Base-by-base conservation (phyloP, 2,329 filamentous ascomycete species). In the Verticillium albo-atrum region DNA sequence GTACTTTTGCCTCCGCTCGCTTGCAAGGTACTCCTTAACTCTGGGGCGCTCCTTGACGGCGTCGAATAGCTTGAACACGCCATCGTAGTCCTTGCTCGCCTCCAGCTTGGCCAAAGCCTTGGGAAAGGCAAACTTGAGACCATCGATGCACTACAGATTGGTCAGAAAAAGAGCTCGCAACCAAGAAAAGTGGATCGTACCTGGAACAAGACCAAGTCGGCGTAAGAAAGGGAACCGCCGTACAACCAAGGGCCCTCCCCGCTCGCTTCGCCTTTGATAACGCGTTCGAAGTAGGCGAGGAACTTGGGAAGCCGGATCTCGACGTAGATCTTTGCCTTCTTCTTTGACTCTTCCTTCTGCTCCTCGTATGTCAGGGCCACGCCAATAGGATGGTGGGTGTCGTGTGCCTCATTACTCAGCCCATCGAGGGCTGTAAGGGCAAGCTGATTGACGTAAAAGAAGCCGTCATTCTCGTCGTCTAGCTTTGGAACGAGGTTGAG, bases 121-220 rank as follows among this genome's bases (percentile, higher is more conserved):
- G 1, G 88, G 89, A 66, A 92, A 93, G 15, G 89, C 87, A 72
- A 82, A 89, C 55, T 79, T 77, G 42, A 85, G 73, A 2, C 87
- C 87, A 65, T 88, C 80, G 32, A 88, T 26, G 63, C 77, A 75
- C 79, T 83, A 52, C 20, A 9, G 15, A 27, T 7, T 5, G 2
- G 1, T 54, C 23, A 42, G 55, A 64, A 61, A 54, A 58, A 37
- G 47, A 57, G 37, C 23, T 53, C 10, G 5, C 0, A 17, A 34
- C 14, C 17, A 10, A 20, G 14, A 27, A 3, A 2, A 37, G 1
- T 4, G 10, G 12, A 17, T 64, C 76, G 61, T 62, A 88, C 86
- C 73, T 92, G 89, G 77, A 89, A 93, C 1, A 92, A 69, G 2
- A 89, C 87, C 55, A 89, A 76, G 69, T 94, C 90, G 15, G 89